A percentile compares a stretch with the other conserved stretches of the same genome.
Conservation (phyloP, 2,329 filamentous ascomycete species). For the Beauveria brongniartii region DNA sequence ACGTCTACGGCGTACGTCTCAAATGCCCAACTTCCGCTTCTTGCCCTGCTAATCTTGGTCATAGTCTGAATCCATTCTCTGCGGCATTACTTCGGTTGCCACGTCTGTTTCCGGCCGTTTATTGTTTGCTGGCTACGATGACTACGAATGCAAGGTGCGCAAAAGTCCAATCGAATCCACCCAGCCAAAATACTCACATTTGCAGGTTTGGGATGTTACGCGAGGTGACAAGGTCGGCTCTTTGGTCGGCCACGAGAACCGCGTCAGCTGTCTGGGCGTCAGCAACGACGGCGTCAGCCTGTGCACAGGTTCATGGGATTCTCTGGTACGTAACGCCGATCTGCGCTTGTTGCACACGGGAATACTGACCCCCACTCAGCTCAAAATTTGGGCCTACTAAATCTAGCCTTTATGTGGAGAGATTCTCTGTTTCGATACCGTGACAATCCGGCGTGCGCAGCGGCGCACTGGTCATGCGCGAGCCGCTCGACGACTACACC, state of each 20-base stretch:
- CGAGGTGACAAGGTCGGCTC: slow-evolving; percentile 96
- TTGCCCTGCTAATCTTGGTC: slow-evolving; percentile 14
- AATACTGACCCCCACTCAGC: slow-evolving; percentile 42
- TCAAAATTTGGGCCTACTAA: slow-evolving; percentile 84
- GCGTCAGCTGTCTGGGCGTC: slow-evolving; percentile 95
- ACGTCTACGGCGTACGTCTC: slow-evolving; percentile 56
- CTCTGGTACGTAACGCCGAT: slow-evolving; percentile 64
- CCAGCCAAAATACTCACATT: slow-evolving; percentile 12
- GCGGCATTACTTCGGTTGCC: slow-evolving; percentile 95
- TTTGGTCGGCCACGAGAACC: slow-evolving; percentile 94
- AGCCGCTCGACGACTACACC: background rate
- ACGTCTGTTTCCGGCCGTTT: slow-evolving; percentile 94
- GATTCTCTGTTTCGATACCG: slow-evolving; percentile 21
- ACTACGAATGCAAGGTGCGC: slow-evolving; percentile 98
- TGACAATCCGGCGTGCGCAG: slow-evolving; percentile 14
- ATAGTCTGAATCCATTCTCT: slow-evolving; percentile 93
- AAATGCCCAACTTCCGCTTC: background rate
- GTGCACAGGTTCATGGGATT: slow-evolving; percentile 99
- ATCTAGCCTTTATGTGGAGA: slow-evolving; percentile 15
- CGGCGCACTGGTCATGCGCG: background rate
- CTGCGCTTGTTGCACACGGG: slow-evolving; percentile 15
- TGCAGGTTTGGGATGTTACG: slow-evolving; percentile 92
- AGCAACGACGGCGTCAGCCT: slow-evolving; percentile 99
- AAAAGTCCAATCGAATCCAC: background rate
- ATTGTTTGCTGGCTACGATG: slow-evolving; percentile 94